Percentiles rank a stretch among this genome's conserved stretches.
Conservation (phyloP, 163 green algal genomes). For the Coccomyxa subellipsoidea region DNA sequence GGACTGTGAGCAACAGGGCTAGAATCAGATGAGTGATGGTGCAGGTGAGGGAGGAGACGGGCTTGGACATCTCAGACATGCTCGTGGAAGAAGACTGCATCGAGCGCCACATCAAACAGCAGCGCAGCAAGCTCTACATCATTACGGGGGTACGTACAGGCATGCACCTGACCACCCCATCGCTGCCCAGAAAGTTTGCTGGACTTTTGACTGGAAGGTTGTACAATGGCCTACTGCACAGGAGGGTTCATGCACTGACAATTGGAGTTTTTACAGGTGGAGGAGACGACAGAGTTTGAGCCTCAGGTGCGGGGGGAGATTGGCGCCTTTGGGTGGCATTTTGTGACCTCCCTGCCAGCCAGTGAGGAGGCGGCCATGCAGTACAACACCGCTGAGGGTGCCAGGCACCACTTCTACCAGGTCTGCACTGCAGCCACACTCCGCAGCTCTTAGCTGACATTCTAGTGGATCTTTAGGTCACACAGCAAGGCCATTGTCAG, state of each 20-base stretch:
- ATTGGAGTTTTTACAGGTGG: slow-evolving; percentile 24
- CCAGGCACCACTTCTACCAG: slow-evolving; percentile 72
- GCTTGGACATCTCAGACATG: slow-evolving; percentile 59
- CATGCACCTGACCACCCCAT: slow-evolving; percentile 34
- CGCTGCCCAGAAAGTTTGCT: background rate
- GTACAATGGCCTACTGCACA: background rate
- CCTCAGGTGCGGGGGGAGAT: slow-evolving; percentile 61
- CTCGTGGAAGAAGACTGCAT: slow-evolving; percentile 63
- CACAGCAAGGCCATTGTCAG: no score
- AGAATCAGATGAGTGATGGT: no score
- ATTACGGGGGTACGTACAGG: slow-evolving; percentile 48
- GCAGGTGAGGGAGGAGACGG: slow-evolving; percentile 85
- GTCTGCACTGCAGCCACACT: no score
- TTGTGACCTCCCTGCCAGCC: slow-evolving; percentile 60
- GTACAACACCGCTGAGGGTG: slow-evolving; percentile 58
- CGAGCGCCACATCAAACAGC: slow-evolving; percentile 47
- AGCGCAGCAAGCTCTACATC: slow-evolving; percentile 79
- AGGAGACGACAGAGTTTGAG: slow-evolving; percentile 45
- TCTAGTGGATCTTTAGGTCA: no score
- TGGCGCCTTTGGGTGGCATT: slow-evolving; percentile 73
- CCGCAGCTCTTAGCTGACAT: no score
- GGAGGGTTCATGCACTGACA: background rate
- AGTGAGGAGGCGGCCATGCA: slow-evolving; percentile 49
- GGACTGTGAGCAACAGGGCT: no score
- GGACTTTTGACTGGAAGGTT: background rate